Evolutionary conservation across 805 yeast species (phyloP).

Genomic region (Nakazawaea holstii): DNA sequence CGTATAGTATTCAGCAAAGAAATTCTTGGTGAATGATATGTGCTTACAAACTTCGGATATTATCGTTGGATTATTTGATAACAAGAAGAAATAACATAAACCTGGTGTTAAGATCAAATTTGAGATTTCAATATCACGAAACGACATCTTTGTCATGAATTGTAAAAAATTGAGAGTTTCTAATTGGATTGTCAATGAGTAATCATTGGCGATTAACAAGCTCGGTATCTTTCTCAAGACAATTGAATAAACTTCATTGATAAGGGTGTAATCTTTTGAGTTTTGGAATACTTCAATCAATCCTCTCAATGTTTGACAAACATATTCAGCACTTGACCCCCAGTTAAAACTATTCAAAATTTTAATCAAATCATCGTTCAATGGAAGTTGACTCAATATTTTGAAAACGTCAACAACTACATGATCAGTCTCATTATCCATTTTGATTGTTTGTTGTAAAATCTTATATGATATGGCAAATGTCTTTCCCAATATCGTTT

Average conservation of each 20-base stretch:
- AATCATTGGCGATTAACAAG: not conserved
- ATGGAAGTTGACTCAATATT: not conserved
- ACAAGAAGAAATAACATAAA: slow-evolving; percentile 30
- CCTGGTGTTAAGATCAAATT: slow-evolving; percentile 34
- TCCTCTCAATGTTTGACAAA: not conserved
- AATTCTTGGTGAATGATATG: slow-evolving; percentile 35
- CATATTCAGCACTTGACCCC: not conserved
- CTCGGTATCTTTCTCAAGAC: not conserved
- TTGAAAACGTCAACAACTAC: not conserved
- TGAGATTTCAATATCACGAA: slow-evolving; percentile 14
- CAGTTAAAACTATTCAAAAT: not conserved
- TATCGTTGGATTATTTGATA: slow-evolving; percentile 37
- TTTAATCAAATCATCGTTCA: not conserved
- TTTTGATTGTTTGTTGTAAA: not conserved
- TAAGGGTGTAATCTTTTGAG: not conserved
- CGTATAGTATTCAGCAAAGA: slow-evolving; percentile 20
- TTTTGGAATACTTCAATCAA: not conserved
- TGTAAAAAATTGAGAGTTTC: slow-evolving; percentile 11
- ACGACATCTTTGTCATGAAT: slow-evolving; percentile 18
- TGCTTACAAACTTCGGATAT: slow-evolving; percentile 42
- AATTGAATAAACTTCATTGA: not conserved
- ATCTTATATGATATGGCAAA: not conserved
- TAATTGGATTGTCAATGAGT: not conserved
- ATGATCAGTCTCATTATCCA: not conserved
- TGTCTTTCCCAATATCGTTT: not conserved